Base-by-base conservation (phyloP, 257 asterid genomes). In the Lavandula angustifolia region DNA sequence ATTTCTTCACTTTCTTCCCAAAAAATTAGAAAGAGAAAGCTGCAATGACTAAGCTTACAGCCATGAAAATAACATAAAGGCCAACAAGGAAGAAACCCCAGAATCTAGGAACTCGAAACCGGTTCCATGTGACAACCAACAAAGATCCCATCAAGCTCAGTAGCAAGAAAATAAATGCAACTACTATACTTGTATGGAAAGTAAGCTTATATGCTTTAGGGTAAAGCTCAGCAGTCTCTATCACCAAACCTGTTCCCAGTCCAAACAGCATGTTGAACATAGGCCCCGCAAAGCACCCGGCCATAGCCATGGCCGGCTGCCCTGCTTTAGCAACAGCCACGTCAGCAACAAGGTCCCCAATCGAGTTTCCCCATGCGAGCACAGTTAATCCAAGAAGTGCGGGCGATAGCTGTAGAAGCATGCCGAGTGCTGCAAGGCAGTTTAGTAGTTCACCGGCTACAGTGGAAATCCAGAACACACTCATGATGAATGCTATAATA, bases 291-390 rank as follows among this genome's bases (percentile, higher is more conserved):
- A 94, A 94, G 87, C 99, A 94, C 10, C 99, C 96, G 0, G 97
- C 99, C 99, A 94, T 90, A 27, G 97, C 99, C 99, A 94, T 90
- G 5, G 99, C 99, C 0, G 99, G 99, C 56, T 89, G 97, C 31
- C 97, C 97, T 0, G 99, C 96, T 78, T 79, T 89, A 14, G 97
- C 96, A 2, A 94, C 92, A 1, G 96, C 94, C 54, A 94, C 96
- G 7, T 94, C 99, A 67, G 99, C 99, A 42, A 90, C 96, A 12
- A 94, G 95, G 72, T 94, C 97, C 31, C 99, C 99, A 0, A 90
- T 76, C 6, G 99, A 94, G 56, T 94, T 94, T 3, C 99, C 99
- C 99, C 97, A 94, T 7, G 99, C 97, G 12, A 94, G 95, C 4
- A 94, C 96, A 0, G 99, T 94, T 55, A 94, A 51, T 18, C 97